phyloP scores from a whole-genome alignment of 768 basidiomycete genomes.

The Guyanaporus albipodus region DNA sequence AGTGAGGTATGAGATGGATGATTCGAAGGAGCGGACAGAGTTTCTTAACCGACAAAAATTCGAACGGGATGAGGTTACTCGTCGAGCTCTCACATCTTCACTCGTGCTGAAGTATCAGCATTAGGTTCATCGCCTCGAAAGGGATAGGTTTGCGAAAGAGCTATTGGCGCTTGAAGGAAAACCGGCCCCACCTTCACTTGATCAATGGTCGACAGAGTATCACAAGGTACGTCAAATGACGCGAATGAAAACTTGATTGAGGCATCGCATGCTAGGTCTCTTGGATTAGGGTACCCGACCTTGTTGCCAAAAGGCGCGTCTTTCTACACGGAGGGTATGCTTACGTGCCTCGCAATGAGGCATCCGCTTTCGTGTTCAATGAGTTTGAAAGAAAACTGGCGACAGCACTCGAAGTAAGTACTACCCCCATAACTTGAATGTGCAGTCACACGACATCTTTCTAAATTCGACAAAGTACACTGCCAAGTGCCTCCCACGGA shows the following conservation, averaged over 20 bases:
- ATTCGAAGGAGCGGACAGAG: slow-evolving; percentile 47
- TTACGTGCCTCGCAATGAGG: slow-evolving; percentile 76
- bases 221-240: slow-evolving; percentile 57
- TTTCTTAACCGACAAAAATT: slow-evolving; percentile 60
- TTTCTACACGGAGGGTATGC: slow-evolving; percentile 79
- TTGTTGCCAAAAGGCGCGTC: slow-evolving; percentile 79
- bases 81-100: background rate
- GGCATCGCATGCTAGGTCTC: slow-evolving; percentile 58
- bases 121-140: slow-evolving; percentile 61
- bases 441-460: background rate
- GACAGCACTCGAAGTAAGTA: slow-evolving; percentile 68
- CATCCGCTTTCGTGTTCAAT: slow-evolving; percentile 82
- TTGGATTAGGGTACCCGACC: slow-evolving; percentile 93
- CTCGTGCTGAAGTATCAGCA: slow-evolving; percentile 1
- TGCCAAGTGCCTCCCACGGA: slow-evolving; percentile 77
- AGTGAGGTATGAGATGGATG: slow-evolving; percentile 71
- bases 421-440: background rate
- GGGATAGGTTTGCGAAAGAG: slow-evolving; percentile 41
- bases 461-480: slow-evolving; percentile 56
- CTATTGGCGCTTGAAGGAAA: slow-evolving; percentile 38
- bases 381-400: slow-evolving; percentile 76
- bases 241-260: background rate
- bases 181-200: background rate
- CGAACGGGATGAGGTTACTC: slow-evolving; percentile 56
- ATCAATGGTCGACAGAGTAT: slow-evolving; percentile 34